phyloP scores from a whole-genome alignment of 495 filamentous ascomycete species.

The Tuber indicum region DNA sequence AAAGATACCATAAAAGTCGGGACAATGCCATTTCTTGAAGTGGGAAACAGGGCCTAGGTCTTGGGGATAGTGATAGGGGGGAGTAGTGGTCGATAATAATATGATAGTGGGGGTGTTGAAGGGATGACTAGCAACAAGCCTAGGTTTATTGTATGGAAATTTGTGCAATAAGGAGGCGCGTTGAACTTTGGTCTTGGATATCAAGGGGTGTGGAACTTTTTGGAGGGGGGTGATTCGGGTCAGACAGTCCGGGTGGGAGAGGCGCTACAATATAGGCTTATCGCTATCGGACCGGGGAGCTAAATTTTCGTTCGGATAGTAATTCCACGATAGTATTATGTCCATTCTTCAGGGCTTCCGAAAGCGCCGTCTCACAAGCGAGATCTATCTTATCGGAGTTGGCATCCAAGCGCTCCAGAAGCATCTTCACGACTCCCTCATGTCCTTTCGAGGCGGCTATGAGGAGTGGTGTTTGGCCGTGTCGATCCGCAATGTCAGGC shows the following conservation, averaged over 20 bases:
- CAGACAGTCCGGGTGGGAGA: neutral
- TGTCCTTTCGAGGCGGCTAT: neutral
- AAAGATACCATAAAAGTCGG: too few relatives aligned
- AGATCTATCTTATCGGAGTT: neutral
- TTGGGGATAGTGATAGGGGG: too few relatives aligned
- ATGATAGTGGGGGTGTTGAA: neutral
- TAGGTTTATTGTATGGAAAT: neutral
- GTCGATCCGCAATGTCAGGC: neutral
- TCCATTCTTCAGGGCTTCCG: neutral
- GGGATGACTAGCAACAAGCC: neutral
- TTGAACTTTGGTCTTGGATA: neutral
- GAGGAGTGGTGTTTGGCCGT: neutral
- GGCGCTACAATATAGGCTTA: neutral
- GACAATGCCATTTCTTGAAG: too few relatives aligned
- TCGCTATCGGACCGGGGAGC: neutral
- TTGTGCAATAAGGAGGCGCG: neutral
- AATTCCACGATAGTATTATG: neutral
- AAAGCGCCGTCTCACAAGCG: neutral
- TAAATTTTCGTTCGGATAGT: neutral
- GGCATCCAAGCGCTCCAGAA: neutral
- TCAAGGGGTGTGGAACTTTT: neutral
- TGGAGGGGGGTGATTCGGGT: neutral
- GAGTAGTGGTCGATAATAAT: neutral
- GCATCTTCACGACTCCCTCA: neutral
- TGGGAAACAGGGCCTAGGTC: too few relatives aligned